phyloP scores from a whole-genome alignment of 352 stramenopile genomes.

The Globisporangium nodosum region DNA sequence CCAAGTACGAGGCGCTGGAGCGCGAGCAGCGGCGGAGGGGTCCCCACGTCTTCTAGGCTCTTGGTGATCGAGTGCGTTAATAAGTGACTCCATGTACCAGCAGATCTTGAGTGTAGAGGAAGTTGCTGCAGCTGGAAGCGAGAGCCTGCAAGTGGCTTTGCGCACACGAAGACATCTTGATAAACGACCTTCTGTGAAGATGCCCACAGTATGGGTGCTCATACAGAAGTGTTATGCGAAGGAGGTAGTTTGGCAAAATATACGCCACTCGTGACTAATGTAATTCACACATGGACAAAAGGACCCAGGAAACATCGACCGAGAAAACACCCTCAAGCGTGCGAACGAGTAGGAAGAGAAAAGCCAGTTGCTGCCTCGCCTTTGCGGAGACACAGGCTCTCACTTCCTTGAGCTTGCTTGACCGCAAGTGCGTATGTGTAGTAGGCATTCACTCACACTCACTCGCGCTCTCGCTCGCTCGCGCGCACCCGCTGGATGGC shows the following conservation, averaged over 20 bases:
- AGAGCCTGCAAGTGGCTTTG: not conserved
- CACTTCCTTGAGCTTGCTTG: not conserved
- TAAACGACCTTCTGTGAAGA: no score
- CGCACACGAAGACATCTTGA: not conserved
- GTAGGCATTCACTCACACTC: not conserved
- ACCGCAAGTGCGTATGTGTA: not conserved
- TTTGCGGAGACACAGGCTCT: not conserved
- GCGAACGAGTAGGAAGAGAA: not conserved
- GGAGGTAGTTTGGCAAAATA: not conserved
- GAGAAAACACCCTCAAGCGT: not conserved
- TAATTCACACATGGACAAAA: no score
- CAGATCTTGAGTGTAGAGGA: not conserved
- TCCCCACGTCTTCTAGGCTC: constrained; percentile 21
- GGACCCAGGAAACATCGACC: no score
- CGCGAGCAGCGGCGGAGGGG: constrained; percentile 31
- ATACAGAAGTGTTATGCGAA: no score
- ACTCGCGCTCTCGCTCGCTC: constrained; percentile 2
- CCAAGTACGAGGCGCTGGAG: constrained; percentile 65
- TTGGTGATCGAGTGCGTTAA: no score
- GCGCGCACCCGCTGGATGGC: not conserved
- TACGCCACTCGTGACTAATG: not conserved
- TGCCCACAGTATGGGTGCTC: no score
- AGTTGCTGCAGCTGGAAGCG: not conserved
- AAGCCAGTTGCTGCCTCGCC: not conserved
- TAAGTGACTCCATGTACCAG: not conserved